Evolutionary conservation across 202 grass and related monocot genomes (phyloP).

Genomic region (Digitaria exilis): DNA sequence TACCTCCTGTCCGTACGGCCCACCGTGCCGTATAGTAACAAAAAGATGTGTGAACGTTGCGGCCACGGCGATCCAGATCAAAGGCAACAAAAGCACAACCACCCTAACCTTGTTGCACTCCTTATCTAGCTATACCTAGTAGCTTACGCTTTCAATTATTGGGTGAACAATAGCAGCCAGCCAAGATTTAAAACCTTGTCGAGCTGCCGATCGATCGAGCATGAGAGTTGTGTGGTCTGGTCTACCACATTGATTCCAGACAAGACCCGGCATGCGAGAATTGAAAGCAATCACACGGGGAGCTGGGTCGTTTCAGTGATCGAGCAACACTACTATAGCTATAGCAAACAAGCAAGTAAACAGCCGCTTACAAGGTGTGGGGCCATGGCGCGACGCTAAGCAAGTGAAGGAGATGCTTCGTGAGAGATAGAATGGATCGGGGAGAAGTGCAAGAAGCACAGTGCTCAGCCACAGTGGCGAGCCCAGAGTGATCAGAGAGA

Average conservation of each 20-base stretch:
- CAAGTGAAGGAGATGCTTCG: slow-evolving; percentile 4
- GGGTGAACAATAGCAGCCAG: neutral
- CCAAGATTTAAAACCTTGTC: neutral
- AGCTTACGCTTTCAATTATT: slow-evolving; percentile 1
- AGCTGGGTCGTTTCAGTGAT: slow-evolving; percentile 12
- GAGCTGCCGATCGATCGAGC: neutral
- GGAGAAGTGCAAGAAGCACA: slow-evolving; percentile 33
- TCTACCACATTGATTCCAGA: slow-evolving; percentile 39
- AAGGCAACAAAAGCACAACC: slow-evolving; percentile 35
- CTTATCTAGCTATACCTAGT: neutral
- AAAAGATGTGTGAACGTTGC: slow-evolving; percentile 26
- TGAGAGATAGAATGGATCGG: slow-evolving; percentile 14
- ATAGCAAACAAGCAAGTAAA: too few species aligned
- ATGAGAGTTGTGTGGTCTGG: neutral
- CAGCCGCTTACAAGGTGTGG: neutral
- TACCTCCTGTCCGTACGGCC: slow-evolving; percentile 1
- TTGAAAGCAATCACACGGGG: slow-evolving; percentile 41
- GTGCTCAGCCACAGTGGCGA: slow-evolving; percentile 6
- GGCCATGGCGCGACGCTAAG: slow-evolving; percentile 18
- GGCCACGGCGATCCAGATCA: slow-evolving; percentile 4
- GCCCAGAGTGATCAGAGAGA: neutral
- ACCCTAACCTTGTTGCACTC: slow-evolving; percentile 7
- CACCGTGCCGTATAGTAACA: slow-evolving; percentile 38
- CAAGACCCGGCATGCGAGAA: slow-evolving; percentile 25
- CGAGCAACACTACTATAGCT: too few species aligned